A percentile compares a stretch with the other conserved stretches of the same genome.
Evolutionary conservation across 345 rosid species (phyloP).

Genomic region (Populus tremula): DNA sequence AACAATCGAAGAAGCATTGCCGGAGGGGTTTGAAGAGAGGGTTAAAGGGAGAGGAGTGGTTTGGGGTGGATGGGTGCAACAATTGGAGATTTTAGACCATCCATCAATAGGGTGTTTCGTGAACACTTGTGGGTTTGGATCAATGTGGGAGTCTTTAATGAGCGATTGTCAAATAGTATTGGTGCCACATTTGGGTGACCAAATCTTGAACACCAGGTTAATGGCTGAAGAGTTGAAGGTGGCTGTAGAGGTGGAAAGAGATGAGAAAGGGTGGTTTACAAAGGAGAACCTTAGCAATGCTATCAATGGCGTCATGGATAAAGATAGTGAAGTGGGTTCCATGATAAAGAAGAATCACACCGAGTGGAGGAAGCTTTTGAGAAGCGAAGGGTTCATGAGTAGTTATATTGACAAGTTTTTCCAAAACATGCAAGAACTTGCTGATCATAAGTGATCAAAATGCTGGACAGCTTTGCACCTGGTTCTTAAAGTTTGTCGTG

Average conservation of each 20-base stretch:
- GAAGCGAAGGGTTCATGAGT: constrained; percentile 28
- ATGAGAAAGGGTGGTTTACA: constrained; percentile 20
- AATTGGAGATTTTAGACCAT: constrained; percentile 12
- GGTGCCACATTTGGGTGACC: constrained; percentile 42
- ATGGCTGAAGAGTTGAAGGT: constrained; percentile 41
- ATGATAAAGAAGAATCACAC: constrained; percentile 43
- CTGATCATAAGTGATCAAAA: background rate
- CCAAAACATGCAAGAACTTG: constrained; percentile 33
- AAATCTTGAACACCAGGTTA: constrained; percentile 40
- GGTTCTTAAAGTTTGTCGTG: background rate
- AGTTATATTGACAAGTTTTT: constrained; percentile 44
- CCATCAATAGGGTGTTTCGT: constrained; percentile 28
- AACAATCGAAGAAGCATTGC: constrained; percentile 67
- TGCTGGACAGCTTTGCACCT: no score
- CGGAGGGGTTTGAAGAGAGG: constrained; percentile 63
- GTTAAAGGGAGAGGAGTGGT: constrained; percentile 36
- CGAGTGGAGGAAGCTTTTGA: constrained; percentile 36
- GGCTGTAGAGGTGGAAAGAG: constrained; percentile 40
- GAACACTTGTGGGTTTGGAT: constrained; percentile 28
- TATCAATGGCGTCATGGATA: constrained; percentile 19
- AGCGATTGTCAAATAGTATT: constrained; percentile 38
- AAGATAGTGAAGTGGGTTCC: constrained; percentile 40
- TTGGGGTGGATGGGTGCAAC: constrained; percentile 25
- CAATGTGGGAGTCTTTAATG: constrained; percentile 49
- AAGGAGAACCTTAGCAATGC: constrained; percentile 21